Evolutionary conservation across 2,329 filamentous ascomycete genomes (phyloP), one percentile per base, ranked within the genome.

Genomic region (Neonectria magnoliae): DNA sequence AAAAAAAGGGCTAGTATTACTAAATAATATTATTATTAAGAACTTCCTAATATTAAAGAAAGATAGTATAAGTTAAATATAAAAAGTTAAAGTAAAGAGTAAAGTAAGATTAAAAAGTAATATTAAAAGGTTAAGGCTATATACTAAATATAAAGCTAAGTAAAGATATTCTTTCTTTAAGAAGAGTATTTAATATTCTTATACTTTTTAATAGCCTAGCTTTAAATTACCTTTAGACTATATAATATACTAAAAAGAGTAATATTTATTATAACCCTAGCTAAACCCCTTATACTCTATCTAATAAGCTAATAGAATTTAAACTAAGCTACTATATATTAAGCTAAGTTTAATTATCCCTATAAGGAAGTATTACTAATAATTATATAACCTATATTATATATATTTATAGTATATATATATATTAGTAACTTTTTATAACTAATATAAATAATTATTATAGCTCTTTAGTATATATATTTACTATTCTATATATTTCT

Each of bases 381-480:
- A 22, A 38, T 55, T 44, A 55, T 1, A 14, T 8, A 55, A 6
- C 38, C 41, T 16, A n/a, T 16, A 55, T 18, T n/a, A 55, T 29
- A 4, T n/a, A 44, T 2, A 18, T 44, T 11, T 22, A 22, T 42
- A 13, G 51, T 20, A 48, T 22, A 13, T 22, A 27, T 41, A 44
- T 22, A 55, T 25, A 14, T 38, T 31, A 55, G 52, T 55, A 14
- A 44, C 8, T 44, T 1, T 53, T 53, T 41, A 41, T n/a, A 55
- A 55, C 38, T 9, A 55, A 55, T 25, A 55, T 22, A 9, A 25
- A 55, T 55, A 22, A 55, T 55, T 9, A 14, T 45, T 25, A 55
- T 25, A 22, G 52, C 36, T 55, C 16, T 36, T 41, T 2, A 41
- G 20, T 7, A 9, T 41, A 13, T 31, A 53, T 41, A n/a, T 27